Evolutionary conservation across 2,329 filamentous ascomycete genomes (phyloP), one percentile per base, ranked within the genome.

Genomic region (Fusarium marasasianum): DNA sequence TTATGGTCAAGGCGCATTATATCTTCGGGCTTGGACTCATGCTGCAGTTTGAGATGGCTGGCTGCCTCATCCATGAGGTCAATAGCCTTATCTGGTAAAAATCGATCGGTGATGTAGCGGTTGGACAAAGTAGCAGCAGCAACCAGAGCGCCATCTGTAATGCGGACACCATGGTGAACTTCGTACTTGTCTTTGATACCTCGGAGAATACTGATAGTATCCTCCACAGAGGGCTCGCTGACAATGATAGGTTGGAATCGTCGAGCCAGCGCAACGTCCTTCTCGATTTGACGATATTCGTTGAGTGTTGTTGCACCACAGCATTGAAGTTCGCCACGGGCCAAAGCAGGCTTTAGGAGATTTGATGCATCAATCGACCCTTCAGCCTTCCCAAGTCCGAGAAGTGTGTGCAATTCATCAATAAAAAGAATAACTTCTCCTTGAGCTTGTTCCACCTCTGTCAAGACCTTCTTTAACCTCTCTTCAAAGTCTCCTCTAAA

Each of bases 151-250:
- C 93, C 92, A 78, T 98, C 96, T 0, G 94, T 97, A 75, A 99
- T 98, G 61, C 95, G 89, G 1, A 98, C 96, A 83, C 96, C 96
- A 79, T 99, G 96, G 76, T 98, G 96, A 1, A 98, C 94, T 82
- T 98, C 96, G 79, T 99, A 99, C 75, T 95, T 94, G 79, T 98
- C 95, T 80, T 98, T 98, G 85, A 99, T 98, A 55, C 96, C 96
- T 79, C 96, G 91, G 2, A 99, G 86, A 65, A 99, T 98, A 57
- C 94, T 98, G 71, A 99, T 95, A 0, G 96, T 98, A 76, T 98
- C 95, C 76, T 94, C 91, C 2, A 98, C 95, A 0, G 91, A 92
- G 1, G 96, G 96, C 78, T 99, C 96, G 69, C 92, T 93, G n/a
- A 99, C 95, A 41, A 94, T 83, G 65, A 99, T 98, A 1, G 96